Conservation (phyloP, 495 filamentous ascomycete species). For the Hypoxylon intermedium region DNA sequence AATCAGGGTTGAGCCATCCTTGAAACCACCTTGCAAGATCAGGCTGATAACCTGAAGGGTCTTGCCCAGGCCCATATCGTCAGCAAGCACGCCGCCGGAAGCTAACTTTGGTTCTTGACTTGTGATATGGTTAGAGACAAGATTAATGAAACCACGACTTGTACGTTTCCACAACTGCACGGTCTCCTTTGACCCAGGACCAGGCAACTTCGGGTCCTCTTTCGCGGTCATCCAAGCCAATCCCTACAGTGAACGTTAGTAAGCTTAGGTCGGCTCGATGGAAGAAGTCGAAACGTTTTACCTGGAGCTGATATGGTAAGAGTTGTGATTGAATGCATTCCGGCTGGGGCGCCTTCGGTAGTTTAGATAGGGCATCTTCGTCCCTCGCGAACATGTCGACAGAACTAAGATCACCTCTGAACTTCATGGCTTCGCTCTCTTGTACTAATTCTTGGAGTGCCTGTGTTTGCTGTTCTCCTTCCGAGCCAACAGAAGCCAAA, state of each 20-base stretch:
- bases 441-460: constrained; percentile 68
- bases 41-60: constrained; percentile 87
- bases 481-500: constrained; percentile 25
- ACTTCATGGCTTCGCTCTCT: constrained; percentile 67
- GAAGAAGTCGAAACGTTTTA: constrained; percentile 16
- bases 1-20: constrained; percentile 73
- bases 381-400: constrained; percentile 71
- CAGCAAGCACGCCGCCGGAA: constrained; percentile 85
- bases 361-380: constrained; percentile 72
- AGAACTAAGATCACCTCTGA: constrained; percentile 67
- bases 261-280: not conserved
- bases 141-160: constrained; percentile 67
- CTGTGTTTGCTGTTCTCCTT: constrained; percentile 44
- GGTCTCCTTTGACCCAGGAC: constrained; percentile 64
- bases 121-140: constrained; percentile 77
- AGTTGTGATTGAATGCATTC: constrained; percentile 66
- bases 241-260: constrained; percentile 59
- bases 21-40: constrained; percentile 66
- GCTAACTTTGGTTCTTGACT: constrained; percentile 66
- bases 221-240: constrained; percentile 82
- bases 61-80: constrained; percentile 96
- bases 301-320: constrained; percentile 79
- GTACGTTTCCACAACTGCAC: constrained; percentile 83
- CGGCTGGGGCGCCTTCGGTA: constrained; percentile 78
- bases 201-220: constrained; percentile 73